phyloP scores from a whole-genome alignment of 106 monocot genomes.

The Phalaenopsis aphrodite region DNA sequence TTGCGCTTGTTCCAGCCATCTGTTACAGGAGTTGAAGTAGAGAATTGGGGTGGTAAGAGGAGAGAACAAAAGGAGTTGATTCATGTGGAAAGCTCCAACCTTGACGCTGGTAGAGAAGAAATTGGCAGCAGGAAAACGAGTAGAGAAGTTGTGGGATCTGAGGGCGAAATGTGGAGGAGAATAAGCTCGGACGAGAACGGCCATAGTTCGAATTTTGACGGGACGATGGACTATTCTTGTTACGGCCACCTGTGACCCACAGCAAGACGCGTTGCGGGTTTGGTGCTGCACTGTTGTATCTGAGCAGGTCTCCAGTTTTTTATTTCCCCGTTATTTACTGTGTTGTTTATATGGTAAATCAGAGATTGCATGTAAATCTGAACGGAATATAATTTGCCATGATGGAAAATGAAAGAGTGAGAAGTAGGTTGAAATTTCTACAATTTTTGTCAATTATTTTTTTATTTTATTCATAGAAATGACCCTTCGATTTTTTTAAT shows the following conservation, averaged over 20 bases:
- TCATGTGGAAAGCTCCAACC: not conserved
- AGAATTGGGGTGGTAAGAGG: not conserved
- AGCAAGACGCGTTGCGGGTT: not conserved
- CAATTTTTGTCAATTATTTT: too few relatives aligned
- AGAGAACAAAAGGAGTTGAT: not conserved
- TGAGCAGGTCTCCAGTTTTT: too few relatives aligned
- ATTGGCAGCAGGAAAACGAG: not conserved
- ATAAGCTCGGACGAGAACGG: not conserved
- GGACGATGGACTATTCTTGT: not conserved
- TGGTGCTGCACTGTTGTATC: too few relatives aligned
- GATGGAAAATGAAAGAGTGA: too few relatives aligned
- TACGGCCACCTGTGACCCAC: not conserved
- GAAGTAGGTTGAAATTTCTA: too few relatives aligned
- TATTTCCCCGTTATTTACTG: too few relatives aligned
- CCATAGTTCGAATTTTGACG: not conserved
- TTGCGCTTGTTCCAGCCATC: conserved; percentile 1
- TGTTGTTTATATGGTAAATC: too few relatives aligned
- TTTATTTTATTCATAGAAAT: too few relatives aligned
- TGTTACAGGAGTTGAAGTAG: not conserved
- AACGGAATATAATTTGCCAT: too few relatives aligned
- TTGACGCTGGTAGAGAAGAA: conserved; percentile 3
- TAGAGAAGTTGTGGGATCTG: not conserved
- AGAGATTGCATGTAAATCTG: too few relatives aligned
- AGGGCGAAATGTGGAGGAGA: not conserved
- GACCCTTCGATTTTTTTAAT: too few relatives aligned